These are phyloP conservation scores for Fomitopsis schrenkii DNA, from an alignment of 1,284 basidiomycete genomes.

Conservation along the genomic window DNA sequence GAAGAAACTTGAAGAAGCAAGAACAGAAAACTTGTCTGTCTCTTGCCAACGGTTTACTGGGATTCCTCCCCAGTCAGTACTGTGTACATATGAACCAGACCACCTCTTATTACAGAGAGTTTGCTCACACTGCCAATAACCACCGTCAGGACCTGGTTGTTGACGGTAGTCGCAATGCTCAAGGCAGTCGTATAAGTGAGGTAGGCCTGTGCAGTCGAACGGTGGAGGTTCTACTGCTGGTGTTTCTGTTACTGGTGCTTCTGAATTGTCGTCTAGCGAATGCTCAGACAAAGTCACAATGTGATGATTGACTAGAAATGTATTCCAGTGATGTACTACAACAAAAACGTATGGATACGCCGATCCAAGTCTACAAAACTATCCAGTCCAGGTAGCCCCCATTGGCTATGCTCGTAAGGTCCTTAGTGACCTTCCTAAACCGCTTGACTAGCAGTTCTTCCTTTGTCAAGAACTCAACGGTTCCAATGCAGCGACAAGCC, in stretches of 20 bases:
- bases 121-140: too few relatives aligned
- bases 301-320: neutral
- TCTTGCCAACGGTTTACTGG: too few relatives aligned
- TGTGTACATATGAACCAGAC: too few relatives aligned
- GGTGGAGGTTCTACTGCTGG: neutral
- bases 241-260: too few relatives aligned
- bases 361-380: neutral
- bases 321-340: neutral
- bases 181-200: too few relatives aligned
- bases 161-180: neutral
- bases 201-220: neutral
- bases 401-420: neutral
- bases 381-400: neutral
- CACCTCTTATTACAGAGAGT: too few relatives aligned
- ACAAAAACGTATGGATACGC: neutral
- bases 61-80: too few relatives aligned
- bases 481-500: neutral
- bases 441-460: neutral
- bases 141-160: too few relatives aligned
- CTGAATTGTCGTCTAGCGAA: neutral
- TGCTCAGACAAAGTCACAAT: neutral
- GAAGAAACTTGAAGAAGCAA: too few relatives aligned
- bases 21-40: too few relatives aligned
- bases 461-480: neutral
- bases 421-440: neutral